phyloP scores from a whole-genome alignment of 1,284 basidiomycete genomes.

The Baeospora myosura region DNA sequence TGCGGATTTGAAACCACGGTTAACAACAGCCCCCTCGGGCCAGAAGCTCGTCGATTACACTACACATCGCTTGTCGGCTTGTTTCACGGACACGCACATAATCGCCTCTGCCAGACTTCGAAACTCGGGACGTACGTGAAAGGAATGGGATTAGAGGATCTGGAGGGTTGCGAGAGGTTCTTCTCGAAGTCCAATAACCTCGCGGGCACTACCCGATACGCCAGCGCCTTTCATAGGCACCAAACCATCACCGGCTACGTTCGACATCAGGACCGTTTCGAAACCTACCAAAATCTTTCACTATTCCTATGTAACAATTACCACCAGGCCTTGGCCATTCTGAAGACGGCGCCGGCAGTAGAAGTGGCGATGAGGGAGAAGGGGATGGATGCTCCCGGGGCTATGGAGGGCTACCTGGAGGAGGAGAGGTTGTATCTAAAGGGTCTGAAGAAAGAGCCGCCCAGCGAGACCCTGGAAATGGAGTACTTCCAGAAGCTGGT shows the following conservation, averaged over 20 bases:
- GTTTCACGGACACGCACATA: slow-evolving; percentile 30
- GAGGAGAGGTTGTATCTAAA: slow-evolving; percentile 15
- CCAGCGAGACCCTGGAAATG: not conserved
- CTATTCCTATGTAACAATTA: not conserved
- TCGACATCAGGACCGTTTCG: slow-evolving; percentile 4
- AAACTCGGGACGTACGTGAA: slow-evolving; percentile 23
- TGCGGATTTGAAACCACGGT: slow-evolving; percentile 24
- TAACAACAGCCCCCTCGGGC: slow-evolving; percentile 14
- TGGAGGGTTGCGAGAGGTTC: slow-evolving; percentile 24
- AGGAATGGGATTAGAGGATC: slow-evolving; percentile 27
- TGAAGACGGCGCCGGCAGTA: not conserved
- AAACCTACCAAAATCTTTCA: slow-evolving; percentile 1
- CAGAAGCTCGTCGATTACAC: not conserved
- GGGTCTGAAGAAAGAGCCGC: not conserved
- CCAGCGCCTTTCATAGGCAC: not conserved
- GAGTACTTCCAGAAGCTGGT: slow-evolving; percentile 11
- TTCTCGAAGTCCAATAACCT: slow-evolving; percentile 25
- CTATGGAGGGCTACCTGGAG: slow-evolving; percentile 11
- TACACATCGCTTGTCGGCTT: slow-evolving; percentile 14
- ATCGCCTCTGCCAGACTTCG: slow-evolving; percentile 23
- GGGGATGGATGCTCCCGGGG: not conserved
- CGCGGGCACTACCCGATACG: slow-evolving; percentile 17
- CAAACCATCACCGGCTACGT: not conserved
- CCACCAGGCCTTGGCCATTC: slow-evolving; percentile 4
- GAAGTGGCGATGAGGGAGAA: too few species aligned